Evolutionary conservation across 1,284 basidiomycete genomes (phyloP).

Genomic region (Ceratobasidium sp.): DNA sequence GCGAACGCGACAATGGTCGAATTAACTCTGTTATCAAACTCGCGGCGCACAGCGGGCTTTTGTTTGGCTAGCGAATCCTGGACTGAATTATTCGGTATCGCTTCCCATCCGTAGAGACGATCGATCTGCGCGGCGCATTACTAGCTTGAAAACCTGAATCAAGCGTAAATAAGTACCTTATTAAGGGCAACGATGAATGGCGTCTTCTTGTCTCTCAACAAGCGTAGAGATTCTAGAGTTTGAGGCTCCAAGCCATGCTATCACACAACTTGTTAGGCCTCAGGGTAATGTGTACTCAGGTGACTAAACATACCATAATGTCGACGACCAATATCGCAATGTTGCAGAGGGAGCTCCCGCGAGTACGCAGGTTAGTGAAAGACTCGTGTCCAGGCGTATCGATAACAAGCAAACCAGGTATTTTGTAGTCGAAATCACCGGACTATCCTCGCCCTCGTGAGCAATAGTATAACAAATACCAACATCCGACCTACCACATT

Average conservation of each 20-base stretch:
- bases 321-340: constrained; percentile 99
- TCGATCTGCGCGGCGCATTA: constrained; percentile 78
- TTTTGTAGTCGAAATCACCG: constrained; percentile 91
- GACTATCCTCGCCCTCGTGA: constrained; percentile 65
- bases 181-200: constrained; percentile 99
- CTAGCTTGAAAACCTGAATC: constrained; percentile 46
- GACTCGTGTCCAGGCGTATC: constrained; percentile 99
- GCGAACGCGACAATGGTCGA: constrained; percentile 95
- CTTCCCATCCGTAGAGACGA: constrained; percentile 96
- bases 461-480: constrained; percentile 38
- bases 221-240: constrained; percentile 94
- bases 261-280: constrained; percentile 41
- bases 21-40: constrained; percentile 91
- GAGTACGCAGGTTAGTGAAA: constrained; percentile 96
- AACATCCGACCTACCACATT: constrained; percentile 73
- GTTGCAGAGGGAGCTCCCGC: constrained; percentile 98
- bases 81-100: constrained; percentile 94
- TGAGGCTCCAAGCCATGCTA: constrained; percentile 98
- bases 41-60: constrained; percentile 83
- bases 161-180: constrained; percentile 70
- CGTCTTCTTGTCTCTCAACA: constrained; percentile 95
- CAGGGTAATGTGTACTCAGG: constrained; percentile 11
- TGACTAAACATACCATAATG: constrained; percentile 87
- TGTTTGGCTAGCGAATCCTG: constrained; percentile 93
- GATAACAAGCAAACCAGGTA: constrained; percentile 96